A percentile compares a stretch with the other conserved stretches of the same genome.
These are phyloP conservation scores for Phytopythium montanum DNA, from an alignment of 352 stramenopile genomes.

Conservation along the genomic window DNA sequence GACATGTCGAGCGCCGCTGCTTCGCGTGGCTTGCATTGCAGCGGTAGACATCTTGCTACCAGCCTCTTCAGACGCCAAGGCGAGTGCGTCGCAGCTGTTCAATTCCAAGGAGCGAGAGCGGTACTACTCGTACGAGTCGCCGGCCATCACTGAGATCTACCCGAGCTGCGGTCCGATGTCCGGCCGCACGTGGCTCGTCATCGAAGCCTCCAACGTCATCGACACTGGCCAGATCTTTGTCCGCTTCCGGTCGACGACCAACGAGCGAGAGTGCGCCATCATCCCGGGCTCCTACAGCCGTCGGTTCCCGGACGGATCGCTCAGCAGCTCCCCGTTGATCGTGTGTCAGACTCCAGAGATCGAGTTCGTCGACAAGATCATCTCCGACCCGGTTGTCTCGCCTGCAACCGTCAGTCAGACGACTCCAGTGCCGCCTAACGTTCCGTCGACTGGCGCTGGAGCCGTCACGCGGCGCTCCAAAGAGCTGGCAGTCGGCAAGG, in stretches of 20 bases:
- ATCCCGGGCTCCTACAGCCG: conserved; percentile 54
- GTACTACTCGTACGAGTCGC: conserved; percentile 73
- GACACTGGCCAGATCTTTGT: conserved; percentile 78
- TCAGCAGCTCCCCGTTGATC: conserved; percentile 47
- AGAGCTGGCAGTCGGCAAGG: conserved; percentile 31
- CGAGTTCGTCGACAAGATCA: conserved; percentile 47
- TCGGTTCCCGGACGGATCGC: conserved; percentile 48
- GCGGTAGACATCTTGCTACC: conserved; percentile 47
- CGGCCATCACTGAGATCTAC: conserved; percentile 49
- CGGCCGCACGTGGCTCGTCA: conserved; percentile 51
- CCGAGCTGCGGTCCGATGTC: conserved; percentile 56
- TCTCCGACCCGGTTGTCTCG: conserved; percentile 9
- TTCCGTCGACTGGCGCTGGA: background rate
- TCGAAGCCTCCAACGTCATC: conserved; percentile 56
- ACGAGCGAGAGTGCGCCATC: conserved; percentile 61
- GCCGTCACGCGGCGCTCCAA: conserved; percentile 16
- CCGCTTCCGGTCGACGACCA: conserved; percentile 54
- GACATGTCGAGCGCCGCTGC: conserved; percentile 49
- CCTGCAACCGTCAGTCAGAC: conserved; percentile 8
- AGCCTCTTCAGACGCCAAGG: conserved; percentile 9
- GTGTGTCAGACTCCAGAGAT: conserved; percentile 53
- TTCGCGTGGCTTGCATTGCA: conserved; percentile 38
- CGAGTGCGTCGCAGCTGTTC: conserved; percentile 15
- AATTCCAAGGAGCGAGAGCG: conserved; percentile 42
- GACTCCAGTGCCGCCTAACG: background rate